Evolutionary conservation across 768 basidiomycete genomes (phyloP), one percentile per base, ranked within the genome.

Genomic region (Naganishia kalamii): DNA sequence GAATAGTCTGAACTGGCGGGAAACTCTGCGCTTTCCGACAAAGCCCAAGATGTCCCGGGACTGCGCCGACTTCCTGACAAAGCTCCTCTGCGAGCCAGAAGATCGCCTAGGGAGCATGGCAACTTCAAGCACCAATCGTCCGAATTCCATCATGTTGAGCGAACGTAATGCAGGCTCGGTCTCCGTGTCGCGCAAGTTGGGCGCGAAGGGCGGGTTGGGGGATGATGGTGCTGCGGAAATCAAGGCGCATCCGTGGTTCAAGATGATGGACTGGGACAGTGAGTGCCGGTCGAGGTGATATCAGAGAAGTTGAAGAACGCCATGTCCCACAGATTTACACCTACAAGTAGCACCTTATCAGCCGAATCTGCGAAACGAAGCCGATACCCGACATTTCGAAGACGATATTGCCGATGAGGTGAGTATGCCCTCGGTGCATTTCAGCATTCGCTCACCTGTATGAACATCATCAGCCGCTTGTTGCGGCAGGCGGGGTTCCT

Each of bases 311-410:
- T 21, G 11, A 33, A 41, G 32, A 30, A 4, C n/a, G 2, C 25
- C 13, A 21, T 35, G 12, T 21, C 17, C 29, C 23, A 29, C 35
- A 78, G 75, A 88, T 72, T 87, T 97, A 40, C 91, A 92, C 77
- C 83, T 83, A 57, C 86, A 86, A 74, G 82, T 84, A 61, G 89
- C 93, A 12, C 93, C 93, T 17, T 98, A 93, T 82, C 85, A 84
- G 66, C 96, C 94, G 32, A 86, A 92, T 68, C 84, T 99, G 65
- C 80, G 75, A 32, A 81, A 85, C 69, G 87, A 89, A 29, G 89
- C 88, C 72, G 92, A 98, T 77, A 97, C 94, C 17, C 83, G 86
- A 67, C 93, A 99, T 78, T 97, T 99, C 69, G 93, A 98, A 78
- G 85, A 88, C 60, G 91, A 94, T 77, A 97, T 96, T 72, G 90